phyloP scores from a whole-genome alignment of 306 rosid species.

The Dalbergia cochinchinensis region DNA sequence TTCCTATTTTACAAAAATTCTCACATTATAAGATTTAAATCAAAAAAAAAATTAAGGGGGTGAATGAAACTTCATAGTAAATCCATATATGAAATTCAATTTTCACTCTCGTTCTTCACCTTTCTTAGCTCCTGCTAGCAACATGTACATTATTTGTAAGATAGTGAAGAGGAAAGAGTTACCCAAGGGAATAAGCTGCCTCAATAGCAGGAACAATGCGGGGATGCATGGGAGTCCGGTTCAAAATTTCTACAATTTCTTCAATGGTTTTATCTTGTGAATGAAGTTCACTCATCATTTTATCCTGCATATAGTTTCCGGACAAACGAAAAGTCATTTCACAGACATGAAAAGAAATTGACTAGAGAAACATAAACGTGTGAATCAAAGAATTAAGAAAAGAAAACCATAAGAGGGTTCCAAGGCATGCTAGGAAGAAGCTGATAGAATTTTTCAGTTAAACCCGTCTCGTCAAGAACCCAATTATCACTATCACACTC shows the following conservation, averaged over 20 bases:
- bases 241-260: conserved; percentile 56
- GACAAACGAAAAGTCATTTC: background rate
- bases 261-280: conserved; percentile 59
- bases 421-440: conserved; percentile 62
- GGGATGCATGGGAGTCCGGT: conserved; percentile 62
- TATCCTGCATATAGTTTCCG: conserved; percentile 44
- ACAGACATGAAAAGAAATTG: background rate
- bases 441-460: conserved; percentile 58
- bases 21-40: too few species aligned
- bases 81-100: background rate
- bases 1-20: too few species aligned
- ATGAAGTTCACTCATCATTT: conserved; percentile 67
- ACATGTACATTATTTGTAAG: too few species aligned
- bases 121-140: too few species aligned
- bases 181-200: conserved; percentile 67
- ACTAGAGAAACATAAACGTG: background rate
- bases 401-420: conserved; percentile 68
- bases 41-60: too few species aligned
- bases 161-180: too few species aligned
- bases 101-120: too few species aligned
- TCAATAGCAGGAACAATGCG: conserved; percentile 61
- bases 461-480: conserved; percentile 63
- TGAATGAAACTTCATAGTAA: too few species aligned
- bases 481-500: conserved; percentile 77
- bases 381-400: too few species aligned